Base-by-base conservation (phyloP, 129 eudicot species). In the Heracleum sosnowskyi region DNA sequence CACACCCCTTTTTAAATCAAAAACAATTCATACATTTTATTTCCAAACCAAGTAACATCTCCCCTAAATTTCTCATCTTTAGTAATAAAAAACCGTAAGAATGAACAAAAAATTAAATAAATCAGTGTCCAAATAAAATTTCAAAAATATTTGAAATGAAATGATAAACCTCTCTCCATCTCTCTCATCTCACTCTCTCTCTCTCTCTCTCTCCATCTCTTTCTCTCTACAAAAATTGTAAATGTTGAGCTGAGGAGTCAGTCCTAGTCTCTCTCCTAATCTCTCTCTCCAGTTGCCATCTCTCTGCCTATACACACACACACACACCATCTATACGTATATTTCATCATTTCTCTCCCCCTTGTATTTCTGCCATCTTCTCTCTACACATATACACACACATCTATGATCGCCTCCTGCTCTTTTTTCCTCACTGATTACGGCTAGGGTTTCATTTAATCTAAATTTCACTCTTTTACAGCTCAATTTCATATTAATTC, bases 351-450 rank as follows among this genome's bases (percentile, higher is more conserved):
- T 40, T 73, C 35, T 24, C 76, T n/a, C n/a, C n/a, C 12, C 42
- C 60, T 62, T 44, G 29, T 74, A 64, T 2, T n/a, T 60, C 51
- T 64, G 26, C 22, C 76, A n/a, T 29, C 63, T 51, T 60, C 49
- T 77, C 37, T 80, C 79, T 83, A 74, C 70, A n/a, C 44, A 69
- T n/a, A n/a, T n/a, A n/a, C n/a, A n/a, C n/a, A n/a, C 26, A 51
- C 7, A 70, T 86, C 89, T 80, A 86, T 83, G 89, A 80, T 83
- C 80, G 88, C 86, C 73, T 90, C 88, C 74, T 84, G 83, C 72
- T 76, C 79, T 76, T 81, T 73, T 62, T 79, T 82, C 78, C 64
- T 83, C 62, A 81, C 91, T 81, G 86, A 89, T 86, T 83, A 87
- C 89, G 86, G 85, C 83, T 82, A 86, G 87, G 86, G 72, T 60